phyloP scores from a whole-genome alignment of 768 basidiomycete genomes.

The Gloeophyllum trabeum region DNA sequence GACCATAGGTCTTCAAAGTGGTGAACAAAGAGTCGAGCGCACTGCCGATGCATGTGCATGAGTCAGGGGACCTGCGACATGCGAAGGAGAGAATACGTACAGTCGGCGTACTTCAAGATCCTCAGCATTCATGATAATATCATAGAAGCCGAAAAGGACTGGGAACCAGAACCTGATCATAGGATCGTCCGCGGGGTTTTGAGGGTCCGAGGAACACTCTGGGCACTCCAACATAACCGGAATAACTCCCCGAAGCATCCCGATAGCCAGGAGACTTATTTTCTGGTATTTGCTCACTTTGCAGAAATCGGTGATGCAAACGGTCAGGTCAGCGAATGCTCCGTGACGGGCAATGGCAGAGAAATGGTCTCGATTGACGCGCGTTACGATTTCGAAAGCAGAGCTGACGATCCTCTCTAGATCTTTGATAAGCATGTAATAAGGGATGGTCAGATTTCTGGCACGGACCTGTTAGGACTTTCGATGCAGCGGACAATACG shows the following conservation, averaged over 20 bases:
- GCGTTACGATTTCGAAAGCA: slow-evolving; percentile 92
- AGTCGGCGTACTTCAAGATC: slow-evolving; percentile 93
- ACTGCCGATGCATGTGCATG: slow-evolving; percentile 28
- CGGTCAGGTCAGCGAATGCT: slow-evolving; percentile 89
- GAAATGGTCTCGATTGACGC: slow-evolving; percentile 87
- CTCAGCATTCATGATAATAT: slow-evolving; percentile 99
- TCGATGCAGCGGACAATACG: slow-evolving; percentile 94
- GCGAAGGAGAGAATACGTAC: slow-evolving; percentile 41
- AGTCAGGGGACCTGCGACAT: background rate
- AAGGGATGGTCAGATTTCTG: background rate
- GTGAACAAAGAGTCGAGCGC: slow-evolving; percentile 95
- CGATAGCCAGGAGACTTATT: slow-evolving; percentile 91
- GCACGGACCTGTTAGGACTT: slow-evolving; percentile 69
- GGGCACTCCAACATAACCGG: slow-evolving; percentile 83
- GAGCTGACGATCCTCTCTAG: slow-evolving; percentile 84
- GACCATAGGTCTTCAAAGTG: slow-evolving; percentile 84
- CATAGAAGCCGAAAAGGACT: slow-evolving; percentile 93
- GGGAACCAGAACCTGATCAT: slow-evolving; percentile 99
- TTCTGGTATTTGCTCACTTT: slow-evolving; percentile 99
- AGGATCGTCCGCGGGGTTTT: slow-evolving; percentile 52
- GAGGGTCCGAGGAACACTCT: slow-evolving; percentile 38
- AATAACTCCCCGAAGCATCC: slow-evolving; percentile 89
- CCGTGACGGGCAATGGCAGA: slow-evolving; percentile 84
- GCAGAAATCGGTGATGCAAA: slow-evolving; percentile 98
- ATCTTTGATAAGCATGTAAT: background rate